phyloP scores from a whole-genome alignment of 2,329 filamentous ascomycete genomes.

The Leptosphaerulina australis region DNA sequence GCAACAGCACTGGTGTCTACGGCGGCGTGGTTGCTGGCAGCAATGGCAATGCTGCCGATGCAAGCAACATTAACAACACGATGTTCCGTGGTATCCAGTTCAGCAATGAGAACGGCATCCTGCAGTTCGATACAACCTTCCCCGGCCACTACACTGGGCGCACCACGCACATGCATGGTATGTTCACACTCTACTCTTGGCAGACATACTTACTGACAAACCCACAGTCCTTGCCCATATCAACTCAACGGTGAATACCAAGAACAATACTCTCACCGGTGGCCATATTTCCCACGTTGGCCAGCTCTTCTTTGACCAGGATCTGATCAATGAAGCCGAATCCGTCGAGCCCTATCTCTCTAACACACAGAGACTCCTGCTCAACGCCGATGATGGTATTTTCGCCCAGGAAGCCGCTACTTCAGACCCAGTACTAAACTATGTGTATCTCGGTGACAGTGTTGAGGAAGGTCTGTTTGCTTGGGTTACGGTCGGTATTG shows the following conservation, averaged over 20 bases:
- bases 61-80: conserved; percentile 31
- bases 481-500: conserved; percentile 29
- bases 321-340: conserved; percentile 59
- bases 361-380: conserved; percentile 51
- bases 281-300: conserved; percentile 63
- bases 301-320: conserved; percentile 68
- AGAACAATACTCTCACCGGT: conserved; percentile 57
- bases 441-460: conserved; percentile 59
- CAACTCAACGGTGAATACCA: conserved; percentile 37
- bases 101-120: conserved; percentile 54
- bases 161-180: conserved; percentile 31
- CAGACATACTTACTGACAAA: background rate
- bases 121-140: conserved; percentile 55
- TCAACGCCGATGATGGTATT: conserved; percentile 58
- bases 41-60: conserved; percentile 47
- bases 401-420: conserved; percentile 55
- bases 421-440: conserved; percentile 62
- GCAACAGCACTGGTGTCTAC: conserved; percentile 50
- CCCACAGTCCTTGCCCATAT: conserved; percentile 42
- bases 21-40: conserved; percentile 49
- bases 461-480: conserved; percentile 32
- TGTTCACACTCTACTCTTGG: background rate
- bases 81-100: conserved; percentile 57
- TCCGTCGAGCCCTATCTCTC: conserved; percentile 49
- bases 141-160: conserved; percentile 47